A percentile compares a stretch with the other conserved stretches of the same genome.
These are phyloP conservation scores for Eutypella sp. DNA, from an alignment of 2,329 filamentous ascomycete genomes.

Conservation along the genomic window DNA sequence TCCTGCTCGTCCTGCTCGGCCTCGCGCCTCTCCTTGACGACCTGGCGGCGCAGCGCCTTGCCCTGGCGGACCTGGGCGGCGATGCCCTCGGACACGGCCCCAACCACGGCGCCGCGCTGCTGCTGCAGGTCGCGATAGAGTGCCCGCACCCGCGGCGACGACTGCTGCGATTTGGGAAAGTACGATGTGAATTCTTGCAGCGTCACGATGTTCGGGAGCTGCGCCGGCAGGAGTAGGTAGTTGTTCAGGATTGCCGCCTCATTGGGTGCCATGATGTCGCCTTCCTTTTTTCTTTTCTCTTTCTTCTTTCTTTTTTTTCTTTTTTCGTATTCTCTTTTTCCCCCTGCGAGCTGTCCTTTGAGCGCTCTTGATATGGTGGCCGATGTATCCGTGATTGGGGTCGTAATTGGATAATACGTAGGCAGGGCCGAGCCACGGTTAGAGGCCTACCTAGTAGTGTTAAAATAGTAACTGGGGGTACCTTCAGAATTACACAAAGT, in stretches of 20 bases:
- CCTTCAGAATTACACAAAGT: no score
- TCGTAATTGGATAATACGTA: no score
- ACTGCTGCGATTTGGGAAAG: constrained; percentile 64
- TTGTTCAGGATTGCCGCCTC: constrained; percentile 71
- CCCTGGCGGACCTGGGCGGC: constrained; percentile 59
- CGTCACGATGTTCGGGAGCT: constrained; percentile 68
- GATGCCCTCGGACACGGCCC: constrained; percentile 62
- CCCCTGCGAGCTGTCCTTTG: no score
- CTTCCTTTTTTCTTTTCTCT: no score
- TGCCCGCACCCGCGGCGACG: constrained; percentile 60
- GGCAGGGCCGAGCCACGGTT: no score
- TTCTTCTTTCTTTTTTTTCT: no score
- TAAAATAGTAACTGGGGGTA: no score
- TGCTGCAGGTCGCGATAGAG: constrained; percentile 78
- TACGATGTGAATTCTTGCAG: constrained; percentile 70
- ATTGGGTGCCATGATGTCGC: constrained; percentile 59
- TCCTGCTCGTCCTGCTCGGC: constrained; percentile 53
- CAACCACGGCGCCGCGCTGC: constrained; percentile 64
- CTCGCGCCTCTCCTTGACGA: constrained; percentile 48
- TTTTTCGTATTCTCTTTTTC: no score
- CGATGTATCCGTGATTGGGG: no score
- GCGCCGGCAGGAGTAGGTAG: constrained; percentile 73
- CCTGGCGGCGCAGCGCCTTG: constrained; percentile 51
- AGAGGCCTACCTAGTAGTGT: no score
- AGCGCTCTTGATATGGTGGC: no score